Evolutionary conservation across 176 grass and related monocot genomes (phyloP).

Genomic region (Oropetium thomaeum): DNA sequence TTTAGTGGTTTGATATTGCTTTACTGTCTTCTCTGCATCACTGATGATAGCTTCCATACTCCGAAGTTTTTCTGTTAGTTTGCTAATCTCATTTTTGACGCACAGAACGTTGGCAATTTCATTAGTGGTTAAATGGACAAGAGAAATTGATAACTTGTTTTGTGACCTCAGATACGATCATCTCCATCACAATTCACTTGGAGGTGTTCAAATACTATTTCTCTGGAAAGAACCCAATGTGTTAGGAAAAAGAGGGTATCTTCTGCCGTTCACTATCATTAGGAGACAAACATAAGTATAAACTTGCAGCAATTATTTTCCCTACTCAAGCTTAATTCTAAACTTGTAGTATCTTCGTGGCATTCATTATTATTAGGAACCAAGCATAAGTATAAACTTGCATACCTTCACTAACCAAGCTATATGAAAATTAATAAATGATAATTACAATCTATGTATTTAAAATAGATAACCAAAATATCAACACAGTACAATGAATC

Average conservation of each 20-base stretch:
- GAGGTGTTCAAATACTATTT: background rate
- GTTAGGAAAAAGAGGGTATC: constrained; percentile 5
- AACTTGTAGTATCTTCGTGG: too few species aligned
- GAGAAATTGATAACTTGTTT: constrained; percentile 35
- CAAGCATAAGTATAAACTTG: too few species aligned
- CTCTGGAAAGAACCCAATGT: constrained; percentile 3
- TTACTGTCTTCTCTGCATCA: constrained; percentile 34
- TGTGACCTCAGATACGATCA: constrained; percentile 30
- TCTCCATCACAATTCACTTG: constrained; percentile 34
- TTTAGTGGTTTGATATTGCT: constrained; percentile 34
- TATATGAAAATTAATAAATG: background rate
- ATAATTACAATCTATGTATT: background rate
- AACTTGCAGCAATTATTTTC: background rate
- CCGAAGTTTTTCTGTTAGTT: constrained; percentile 24
- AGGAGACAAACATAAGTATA: too few species aligned
- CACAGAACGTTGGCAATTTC: constrained; percentile 33
- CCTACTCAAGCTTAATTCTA: background rate
- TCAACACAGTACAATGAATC: background rate
- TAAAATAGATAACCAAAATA: background rate
- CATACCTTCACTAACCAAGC: background rate
- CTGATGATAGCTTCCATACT: constrained; percentile 21
- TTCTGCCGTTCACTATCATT: background rate
- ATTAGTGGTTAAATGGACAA: constrained; percentile 18
- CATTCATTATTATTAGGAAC: too few species aligned
- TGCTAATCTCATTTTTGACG: constrained; percentile 34